Percentiles rank a stretch among this genome's conserved stretches.
Evolutionary conservation across 2,329 filamentous ascomycete genomes (phyloP).

Genomic region (Kalmusia sp.): DNA sequence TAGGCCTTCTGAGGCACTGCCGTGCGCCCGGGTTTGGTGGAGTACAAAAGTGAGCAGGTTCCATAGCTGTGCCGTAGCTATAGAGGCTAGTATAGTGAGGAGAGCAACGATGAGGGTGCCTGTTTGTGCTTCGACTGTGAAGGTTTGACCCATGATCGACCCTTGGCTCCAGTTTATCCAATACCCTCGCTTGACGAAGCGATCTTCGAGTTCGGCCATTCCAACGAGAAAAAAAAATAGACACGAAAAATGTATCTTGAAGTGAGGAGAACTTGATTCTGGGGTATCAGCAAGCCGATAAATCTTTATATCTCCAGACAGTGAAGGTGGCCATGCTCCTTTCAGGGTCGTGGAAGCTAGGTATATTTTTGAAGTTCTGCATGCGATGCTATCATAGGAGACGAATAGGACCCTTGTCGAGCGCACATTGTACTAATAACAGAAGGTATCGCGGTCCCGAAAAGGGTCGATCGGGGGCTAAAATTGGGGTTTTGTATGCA

Average conservation of each 20-base stretch:
- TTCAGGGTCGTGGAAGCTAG: neutral
- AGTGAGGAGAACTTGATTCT: neutral
- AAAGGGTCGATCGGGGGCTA: neutral
- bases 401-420: neutral
- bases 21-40: conserved; percentile 17
- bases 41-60: conserved; percentile 13
- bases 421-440: neutral
- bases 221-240: neutral
- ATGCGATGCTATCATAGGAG: neutral
- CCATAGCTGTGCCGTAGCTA: conserved; percentile 19
- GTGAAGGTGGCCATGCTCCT: neutral
- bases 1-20: conserved; percentile 16
- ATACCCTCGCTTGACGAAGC: conserved; percentile 17
- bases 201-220: conserved; percentile 21
- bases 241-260: neutral
- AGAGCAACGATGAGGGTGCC: conserved; percentile 13
- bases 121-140: conserved; percentile 5
- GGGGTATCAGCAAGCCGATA: neutral
- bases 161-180: conserved; percentile 18
- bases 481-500: neutral
- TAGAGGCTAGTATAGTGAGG: conserved; percentile 10
- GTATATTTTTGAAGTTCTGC: conserved; percentile 5
- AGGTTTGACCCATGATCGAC: conserved; percentile 15
- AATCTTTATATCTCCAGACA: neutral
- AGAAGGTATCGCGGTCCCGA: neutral